Evolutionary conservation across 2,329 filamentous ascomycete species (phyloP).

Genomic region (Xylaria sp.): DNA sequence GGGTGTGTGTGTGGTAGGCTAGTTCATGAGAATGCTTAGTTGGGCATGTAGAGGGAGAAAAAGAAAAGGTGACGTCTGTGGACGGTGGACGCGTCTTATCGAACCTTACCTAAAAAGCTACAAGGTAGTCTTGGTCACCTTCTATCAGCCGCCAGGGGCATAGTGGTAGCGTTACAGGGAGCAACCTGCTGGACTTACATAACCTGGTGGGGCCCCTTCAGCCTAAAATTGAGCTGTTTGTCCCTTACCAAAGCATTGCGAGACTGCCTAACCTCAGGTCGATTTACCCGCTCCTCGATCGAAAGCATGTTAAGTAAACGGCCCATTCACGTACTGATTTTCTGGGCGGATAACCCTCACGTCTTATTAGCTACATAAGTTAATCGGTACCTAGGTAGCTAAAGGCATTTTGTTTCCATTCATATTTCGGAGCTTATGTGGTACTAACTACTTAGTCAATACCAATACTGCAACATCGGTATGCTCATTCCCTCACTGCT

Average conservation of each 20-base stretch:
- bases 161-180: neutral
- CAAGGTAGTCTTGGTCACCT: conserved; percentile 15
- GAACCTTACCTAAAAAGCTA: conserved; percentile 4
- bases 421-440: neutral
- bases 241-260: neutral
- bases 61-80: conserved; percentile 43
- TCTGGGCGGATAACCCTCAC: too few relatives aligned
- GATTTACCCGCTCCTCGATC: neutral
- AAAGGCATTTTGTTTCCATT: neutral
- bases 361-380: neutral
- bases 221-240: neutral
- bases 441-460: neutral
- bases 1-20: conserved; percentile 1
- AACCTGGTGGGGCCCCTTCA: conserved; percentile 6
- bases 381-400: too few relatives aligned
- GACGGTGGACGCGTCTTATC: conserved; percentile 31
- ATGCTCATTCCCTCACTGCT: neutral
- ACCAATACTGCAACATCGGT: neutral
- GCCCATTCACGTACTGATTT: neutral
- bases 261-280: neutral
- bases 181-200: neutral
- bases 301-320: neutral
- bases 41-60: conserved; percentile 11
- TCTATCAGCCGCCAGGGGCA: conserved; percentile 2
- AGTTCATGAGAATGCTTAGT: neutral